These are phyloP conservation scores for Gleditsia sinensis DNA, from an alignment of 306 rosid species.

Conservation along the genomic window DNA sequence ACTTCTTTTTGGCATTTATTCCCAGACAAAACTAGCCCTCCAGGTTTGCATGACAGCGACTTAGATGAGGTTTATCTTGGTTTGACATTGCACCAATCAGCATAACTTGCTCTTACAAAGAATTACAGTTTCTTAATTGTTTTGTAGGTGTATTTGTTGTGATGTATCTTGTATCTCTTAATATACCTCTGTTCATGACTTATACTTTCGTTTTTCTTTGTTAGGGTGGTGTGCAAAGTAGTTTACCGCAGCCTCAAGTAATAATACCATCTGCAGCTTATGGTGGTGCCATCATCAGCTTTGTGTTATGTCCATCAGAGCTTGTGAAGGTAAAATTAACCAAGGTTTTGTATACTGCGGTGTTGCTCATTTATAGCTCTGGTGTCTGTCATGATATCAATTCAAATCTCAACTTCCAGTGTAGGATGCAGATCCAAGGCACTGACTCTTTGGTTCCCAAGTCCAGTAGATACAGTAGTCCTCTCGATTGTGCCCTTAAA, in stretches of 20 bases:
- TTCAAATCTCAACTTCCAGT: slow-evolving; percentile 60
- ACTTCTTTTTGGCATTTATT: slow-evolving; percentile 85
- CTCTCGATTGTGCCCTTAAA: slow-evolving; percentile 59
- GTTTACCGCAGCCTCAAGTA: slow-evolving; percentile 62
- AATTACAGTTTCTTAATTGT: slow-evolving; percentile 4
- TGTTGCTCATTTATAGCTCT: slow-evolving; percentile 27
- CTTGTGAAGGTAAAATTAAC: slow-evolving; percentile 72
- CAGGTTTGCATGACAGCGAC: slow-evolving; percentile 66
- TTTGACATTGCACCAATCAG: slow-evolving; percentile 23
- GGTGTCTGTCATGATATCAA: slow-evolving; percentile 31
- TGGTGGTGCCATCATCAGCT: slow-evolving; percentile 85
- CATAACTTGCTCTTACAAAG: slow-evolving; percentile 18
- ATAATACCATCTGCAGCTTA: slow-evolving; percentile 90
- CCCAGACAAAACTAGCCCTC: slow-evolving; percentile 71
- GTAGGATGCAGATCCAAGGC: slow-evolving; percentile 96
- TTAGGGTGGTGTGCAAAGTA: slow-evolving; percentile 68
- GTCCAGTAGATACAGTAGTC: slow-evolving; percentile 57
- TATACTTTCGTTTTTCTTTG: slow-evolving; percentile 24
- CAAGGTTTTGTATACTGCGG: slow-evolving; percentile 19
- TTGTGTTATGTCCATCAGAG: slow-evolving; percentile 89
- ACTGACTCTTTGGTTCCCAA: slow-evolving; percentile 60
- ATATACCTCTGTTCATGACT: slow-evolving; percentile 3
- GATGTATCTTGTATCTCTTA: slow-evolving; percentile 22
- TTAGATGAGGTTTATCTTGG: slow-evolving; percentile 27
- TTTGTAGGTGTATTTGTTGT: slow-evolving; percentile 12